phyloP scores from a whole-genome alignment of 257 asterid species.

The Ophiorrhiza pumila region DNA sequence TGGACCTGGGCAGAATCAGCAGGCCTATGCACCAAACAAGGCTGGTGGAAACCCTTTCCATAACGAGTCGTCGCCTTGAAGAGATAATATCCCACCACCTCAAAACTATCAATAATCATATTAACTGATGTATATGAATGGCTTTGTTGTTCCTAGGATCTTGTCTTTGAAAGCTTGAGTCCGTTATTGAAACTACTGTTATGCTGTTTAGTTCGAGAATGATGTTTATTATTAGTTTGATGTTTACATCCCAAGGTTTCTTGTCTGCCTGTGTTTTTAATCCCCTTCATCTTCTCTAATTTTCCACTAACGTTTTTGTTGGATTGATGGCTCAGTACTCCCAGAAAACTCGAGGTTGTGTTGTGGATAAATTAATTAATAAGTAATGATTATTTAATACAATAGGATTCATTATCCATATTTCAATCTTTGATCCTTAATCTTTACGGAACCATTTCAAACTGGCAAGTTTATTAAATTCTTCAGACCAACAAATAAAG shows the following conservation, averaged over 20 bases:
- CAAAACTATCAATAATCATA: constrained; percentile 16
- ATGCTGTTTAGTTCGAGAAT: constrained; percentile 1
- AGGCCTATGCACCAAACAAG: constrained; percentile 28
- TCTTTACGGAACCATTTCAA: too few relatives aligned
- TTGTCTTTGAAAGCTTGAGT: not conserved
- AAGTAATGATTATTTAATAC: too few relatives aligned
- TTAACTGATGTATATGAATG: constrained; percentile 22
- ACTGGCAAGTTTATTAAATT: not conserved
- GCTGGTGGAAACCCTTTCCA: constrained; percentile 34
- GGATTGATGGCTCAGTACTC: too few relatives aligned
- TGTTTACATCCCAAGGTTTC: not conserved
- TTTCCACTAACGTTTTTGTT: too few relatives aligned
- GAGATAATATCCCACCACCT: constrained; percentile 41
- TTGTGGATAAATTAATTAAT: too few relatives aligned
- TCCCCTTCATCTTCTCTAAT: too few relatives aligned
- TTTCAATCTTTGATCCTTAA: too few relatives aligned
- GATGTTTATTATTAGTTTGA: not conserved
- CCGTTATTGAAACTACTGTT: not conserved
- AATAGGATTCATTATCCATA: too few relatives aligned
- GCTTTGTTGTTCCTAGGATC: constrained; percentile 6
- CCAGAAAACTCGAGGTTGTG: too few relatives aligned
- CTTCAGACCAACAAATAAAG: not conserved
- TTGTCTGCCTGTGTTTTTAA: too few relatives aligned
- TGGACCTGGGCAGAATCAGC: constrained; percentile 34
- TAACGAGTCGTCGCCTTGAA: constrained; percentile 46